Evolutionary conservation across 306 rosid genomes (phyloP), one percentile per base, ranked within the genome.

Genomic region (Corylus heterophylla): DNA sequence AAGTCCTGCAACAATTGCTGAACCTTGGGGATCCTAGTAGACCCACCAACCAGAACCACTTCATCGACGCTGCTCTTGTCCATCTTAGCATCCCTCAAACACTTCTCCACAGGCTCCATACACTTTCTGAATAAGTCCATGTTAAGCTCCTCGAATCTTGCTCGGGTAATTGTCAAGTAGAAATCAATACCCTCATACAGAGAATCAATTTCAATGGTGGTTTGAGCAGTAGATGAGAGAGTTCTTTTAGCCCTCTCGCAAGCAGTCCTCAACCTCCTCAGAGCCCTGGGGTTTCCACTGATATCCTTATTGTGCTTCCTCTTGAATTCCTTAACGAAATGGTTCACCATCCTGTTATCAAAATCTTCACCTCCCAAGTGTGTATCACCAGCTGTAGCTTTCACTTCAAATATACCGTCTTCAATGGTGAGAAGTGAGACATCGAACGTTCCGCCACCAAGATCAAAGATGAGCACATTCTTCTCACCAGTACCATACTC

Each of bases 191-290:
- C 86, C 18, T 82, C 82, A 1, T 55, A 79, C 16, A 85, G 51
- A 29, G 89, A 85, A 58, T 82, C 89, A 56, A 79, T 82, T 27
- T 82, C 86, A 8, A 85, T 82, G 7, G 84, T 82, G 6, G 89
- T 79, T 77, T 72, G 82, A 58, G 84, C 78, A 12, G 73, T 76
- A 2, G 86, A 82, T 8, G 89, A 82, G 5, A 82, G 82, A 29
- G 83, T 84, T 78, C 86, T 82, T 73, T 87, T 84, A 10, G 90
- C 86, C 69, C 84, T 78, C 75, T 84, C 90, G 69, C 88, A 81
- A 9, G 86, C 64, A 44, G 82, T 82, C 52, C 84, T 56, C 52
- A 85, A 54, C 55, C 81, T 66, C 74, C 86, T 67, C 49, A 82
- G 51, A 2, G 88, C 74, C 67, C 80, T 81, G n/a, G 7, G 44